Conservation (phyloP, 331 rosid genomes). For the Phaseolus coccineus region DNA sequence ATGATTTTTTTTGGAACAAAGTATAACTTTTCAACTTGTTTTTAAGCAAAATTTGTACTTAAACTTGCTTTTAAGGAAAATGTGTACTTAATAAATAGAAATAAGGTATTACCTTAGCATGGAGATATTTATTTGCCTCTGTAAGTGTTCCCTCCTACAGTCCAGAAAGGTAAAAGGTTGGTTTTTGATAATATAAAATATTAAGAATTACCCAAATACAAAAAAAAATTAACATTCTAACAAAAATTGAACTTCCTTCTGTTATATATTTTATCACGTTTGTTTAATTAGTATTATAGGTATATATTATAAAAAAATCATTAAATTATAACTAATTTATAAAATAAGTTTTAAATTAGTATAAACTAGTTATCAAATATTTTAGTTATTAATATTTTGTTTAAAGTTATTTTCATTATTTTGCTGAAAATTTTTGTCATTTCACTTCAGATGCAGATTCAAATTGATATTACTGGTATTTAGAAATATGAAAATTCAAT, state of each 20-base stretch:
- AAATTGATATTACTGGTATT: too few relatives aligned
- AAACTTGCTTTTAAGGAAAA: background rate
- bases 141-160: constrained; percentile 78
- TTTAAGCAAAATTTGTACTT: background rate
- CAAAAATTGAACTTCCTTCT: background rate
- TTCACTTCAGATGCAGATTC: too few relatives aligned
- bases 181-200: background rate
- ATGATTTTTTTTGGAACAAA: background rate
- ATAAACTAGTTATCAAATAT: too few relatives aligned
- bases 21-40: background rate
- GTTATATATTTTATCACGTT: background rate
- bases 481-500: background rate
- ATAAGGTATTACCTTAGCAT: constrained; percentile 63
- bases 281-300: background rate
- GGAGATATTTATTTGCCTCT: constrained; percentile 78
- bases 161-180: background rate
- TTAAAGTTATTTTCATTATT: too few relatives aligned
- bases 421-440: too few relatives aligned
- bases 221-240: background rate
- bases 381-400: too few relatives aligned
- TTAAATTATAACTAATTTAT: too few relatives aligned
- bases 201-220: background rate
- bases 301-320: too few relatives aligned
- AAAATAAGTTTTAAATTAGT: too few relatives aligned
- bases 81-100: background rate